Conservation (phyloP, 495 filamentous ascomycete species). For the Melanomma pulvis-pyrius region DNA sequence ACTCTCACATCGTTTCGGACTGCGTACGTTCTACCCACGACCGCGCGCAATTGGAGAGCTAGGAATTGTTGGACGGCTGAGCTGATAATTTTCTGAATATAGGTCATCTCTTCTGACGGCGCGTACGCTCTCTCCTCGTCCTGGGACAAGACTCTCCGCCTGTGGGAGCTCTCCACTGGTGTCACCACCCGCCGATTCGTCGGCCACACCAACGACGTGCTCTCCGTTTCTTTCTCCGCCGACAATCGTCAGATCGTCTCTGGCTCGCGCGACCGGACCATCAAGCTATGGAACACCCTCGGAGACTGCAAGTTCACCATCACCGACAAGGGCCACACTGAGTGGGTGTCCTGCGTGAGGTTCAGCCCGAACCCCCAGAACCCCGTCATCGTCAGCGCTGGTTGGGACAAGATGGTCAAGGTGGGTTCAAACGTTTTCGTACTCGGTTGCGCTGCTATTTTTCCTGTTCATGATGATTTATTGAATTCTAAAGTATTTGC, state of each 20-base stretch:
- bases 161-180: conserved; percentile 97
- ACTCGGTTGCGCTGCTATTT: neutral
- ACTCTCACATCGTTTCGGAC: conserved; percentile 99
- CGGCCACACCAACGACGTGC: conserved; percentile 98
- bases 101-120: conserved; percentile 99
- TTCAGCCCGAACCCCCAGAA: conserved; percentile 99
- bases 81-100: conserved; percentile 39
- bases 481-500: conserved; percentile 94
- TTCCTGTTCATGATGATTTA: conserved; percentile 80
- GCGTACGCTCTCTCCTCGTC: conserved; percentile 98
- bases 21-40: conserved; percentile 71
- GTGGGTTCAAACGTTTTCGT: conserved; percentile 58
- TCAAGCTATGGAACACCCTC: conserved; percentile 99
- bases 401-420: conserved; percentile 99
- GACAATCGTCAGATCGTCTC: conserved; percentile 99
- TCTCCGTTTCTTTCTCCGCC: conserved; percentile 99
- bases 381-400: conserved; percentile 97
- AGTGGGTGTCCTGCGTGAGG: conserved; percentile 99
- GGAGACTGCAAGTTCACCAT: conserved; percentile 99
- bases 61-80: conserved; percentile 18
- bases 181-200: conserved; percentile 97
- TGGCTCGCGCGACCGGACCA: conserved; percentile 93
- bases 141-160: conserved; percentile 99
- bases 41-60: conserved; percentile 28
- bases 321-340: conserved; percentile 98